Conservation (phyloP, 2,329 filamentous ascomycete genomes). For the Colletotrichum shisoi region DNA sequence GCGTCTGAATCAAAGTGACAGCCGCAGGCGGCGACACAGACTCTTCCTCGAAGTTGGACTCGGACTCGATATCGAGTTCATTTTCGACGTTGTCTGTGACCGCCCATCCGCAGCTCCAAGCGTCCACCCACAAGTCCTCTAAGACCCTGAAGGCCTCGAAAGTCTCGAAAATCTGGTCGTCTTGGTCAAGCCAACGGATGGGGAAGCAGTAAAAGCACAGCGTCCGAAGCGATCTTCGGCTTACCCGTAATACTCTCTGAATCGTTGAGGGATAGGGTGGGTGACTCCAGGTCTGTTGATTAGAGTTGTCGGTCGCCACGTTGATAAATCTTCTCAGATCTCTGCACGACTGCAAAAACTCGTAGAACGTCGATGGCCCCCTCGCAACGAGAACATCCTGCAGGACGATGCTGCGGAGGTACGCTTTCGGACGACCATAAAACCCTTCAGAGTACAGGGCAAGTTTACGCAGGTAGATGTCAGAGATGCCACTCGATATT, state of each 20-base stretch:
- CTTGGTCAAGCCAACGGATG: fast-evolving
- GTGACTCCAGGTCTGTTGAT: background rate
- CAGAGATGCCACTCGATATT: background rate
- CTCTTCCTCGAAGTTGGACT: background rate
- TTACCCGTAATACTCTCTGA: background rate
- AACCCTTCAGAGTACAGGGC: fast-evolving
- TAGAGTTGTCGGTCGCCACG: background rate
- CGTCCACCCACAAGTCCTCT: background rate
- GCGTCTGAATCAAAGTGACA: background rate
- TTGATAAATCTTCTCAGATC: background rate
- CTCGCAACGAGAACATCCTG: background rate
- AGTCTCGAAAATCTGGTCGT: background rate
- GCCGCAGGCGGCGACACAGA: background rate
- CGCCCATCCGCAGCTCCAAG: background rate
- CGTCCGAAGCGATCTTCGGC: background rate
- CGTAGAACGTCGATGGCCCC: too few relatives aligned
- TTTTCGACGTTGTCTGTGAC: background rate
- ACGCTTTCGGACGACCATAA: too few relatives aligned
- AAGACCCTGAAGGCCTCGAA: background rate
- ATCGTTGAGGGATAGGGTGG: background rate
- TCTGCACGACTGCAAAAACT: background rate
- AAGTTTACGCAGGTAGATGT: background rate
- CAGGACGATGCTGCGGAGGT: background rate
- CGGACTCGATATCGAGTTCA: background rate
- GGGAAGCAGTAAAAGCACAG: background rate